Evolutionary conservation across 225 moss, liverwort and hornwort species (phyloP).

Genomic region (Lunularia cruciata): DNA sequence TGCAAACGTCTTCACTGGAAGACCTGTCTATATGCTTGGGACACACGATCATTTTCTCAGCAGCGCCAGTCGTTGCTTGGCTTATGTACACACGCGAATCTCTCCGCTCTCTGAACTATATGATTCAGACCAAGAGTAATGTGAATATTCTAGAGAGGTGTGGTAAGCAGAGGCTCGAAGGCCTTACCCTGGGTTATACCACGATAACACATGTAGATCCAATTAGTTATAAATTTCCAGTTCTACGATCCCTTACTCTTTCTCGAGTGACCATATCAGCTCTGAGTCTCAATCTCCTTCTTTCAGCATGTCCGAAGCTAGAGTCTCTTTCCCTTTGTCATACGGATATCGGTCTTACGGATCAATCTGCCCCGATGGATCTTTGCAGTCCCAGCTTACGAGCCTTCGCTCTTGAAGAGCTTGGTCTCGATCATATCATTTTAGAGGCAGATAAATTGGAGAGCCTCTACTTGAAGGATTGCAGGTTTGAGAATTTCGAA

Average conservation of each 20-base stretch:
- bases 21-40: constrained; percentile 61
- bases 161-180: constrained; percentile 61
- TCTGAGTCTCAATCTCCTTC: constrained; percentile 58
- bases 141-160: constrained; percentile 67
- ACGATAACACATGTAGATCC: constrained; percentile 55
- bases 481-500: constrained; percentile 54
- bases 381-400: constrained; percentile 59
- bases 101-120: constrained; percentile 63
- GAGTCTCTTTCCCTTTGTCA: constrained; percentile 56
- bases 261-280: constrained; percentile 58
- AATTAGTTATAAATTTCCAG: constrained; percentile 50
- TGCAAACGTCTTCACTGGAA: constrained; percentile 67
- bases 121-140: constrained; percentile 60
- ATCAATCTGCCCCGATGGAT: constrained; percentile 38
- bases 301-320: constrained; percentile 71
- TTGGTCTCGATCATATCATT: constrained; percentile 47
- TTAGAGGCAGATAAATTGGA: constrained; percentile 63
- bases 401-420: constrained; percentile 45
- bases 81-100: constrained; percentile 78
- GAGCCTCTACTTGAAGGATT: constrained; percentile 53
- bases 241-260: constrained; percentile 59
- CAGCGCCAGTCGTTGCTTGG: constrained; percentile 75
- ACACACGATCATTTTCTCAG: constrained; percentile 50
- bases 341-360: constrained; percentile 34
- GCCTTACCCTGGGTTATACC: constrained; percentile 57